Evolutionary conservation across 768 basidiomycete species (phyloP).

Genomic region (Serendipita indica): DNA sequence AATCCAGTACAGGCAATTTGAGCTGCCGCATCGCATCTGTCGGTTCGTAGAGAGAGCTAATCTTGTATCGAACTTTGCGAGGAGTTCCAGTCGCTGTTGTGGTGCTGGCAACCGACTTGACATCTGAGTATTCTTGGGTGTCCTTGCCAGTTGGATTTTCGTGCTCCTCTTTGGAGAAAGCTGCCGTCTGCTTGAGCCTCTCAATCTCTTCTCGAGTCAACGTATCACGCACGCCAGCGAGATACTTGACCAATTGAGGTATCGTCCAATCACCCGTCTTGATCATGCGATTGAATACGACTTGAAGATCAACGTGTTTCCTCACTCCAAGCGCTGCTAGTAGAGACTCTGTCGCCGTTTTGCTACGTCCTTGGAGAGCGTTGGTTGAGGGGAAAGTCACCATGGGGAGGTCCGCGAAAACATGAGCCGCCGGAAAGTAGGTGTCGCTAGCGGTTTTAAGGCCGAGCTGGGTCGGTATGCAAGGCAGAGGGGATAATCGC

Average conservation of each 20-base stretch:
- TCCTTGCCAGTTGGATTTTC: constrained; percentile 14
- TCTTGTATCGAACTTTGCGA: constrained; percentile 32
- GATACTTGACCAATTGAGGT: constrained; percentile 70
- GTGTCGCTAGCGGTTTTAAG: constrained; percentile 55
- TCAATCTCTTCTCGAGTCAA: constrained; percentile 43
- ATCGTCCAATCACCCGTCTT: constrained; percentile 84
- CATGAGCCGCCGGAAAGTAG: constrained; percentile 73
- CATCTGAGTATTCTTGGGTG: constrained; percentile 24
- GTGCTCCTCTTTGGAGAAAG: constrained; percentile 50
- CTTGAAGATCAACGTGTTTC: constrained; percentile 81
- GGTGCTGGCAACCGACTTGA: not conserved
- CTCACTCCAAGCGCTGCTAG: constrained; percentile 57
- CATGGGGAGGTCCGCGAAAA: constrained; percentile 82
- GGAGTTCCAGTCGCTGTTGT: not conserved
- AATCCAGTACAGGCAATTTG: constrained; percentile 71
- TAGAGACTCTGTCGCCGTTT: constrained; percentile 19
- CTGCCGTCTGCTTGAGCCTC: constrained; percentile 46
- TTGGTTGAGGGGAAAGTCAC: constrained; percentile 64
- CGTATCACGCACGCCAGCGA: constrained; percentile 62
- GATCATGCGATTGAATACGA: constrained; percentile 88
- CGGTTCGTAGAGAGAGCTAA: constrained; percentile 77
- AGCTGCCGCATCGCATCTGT: constrained; percentile 52
- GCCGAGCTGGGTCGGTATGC: constrained; percentile 60
- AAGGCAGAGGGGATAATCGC: constrained; percentile 36
- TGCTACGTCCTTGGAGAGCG: constrained; percentile 27